Evolutionary conservation across 1,139 yeast species (phyloP).

Genomic region (Blastobotrys persicus): DNA sequence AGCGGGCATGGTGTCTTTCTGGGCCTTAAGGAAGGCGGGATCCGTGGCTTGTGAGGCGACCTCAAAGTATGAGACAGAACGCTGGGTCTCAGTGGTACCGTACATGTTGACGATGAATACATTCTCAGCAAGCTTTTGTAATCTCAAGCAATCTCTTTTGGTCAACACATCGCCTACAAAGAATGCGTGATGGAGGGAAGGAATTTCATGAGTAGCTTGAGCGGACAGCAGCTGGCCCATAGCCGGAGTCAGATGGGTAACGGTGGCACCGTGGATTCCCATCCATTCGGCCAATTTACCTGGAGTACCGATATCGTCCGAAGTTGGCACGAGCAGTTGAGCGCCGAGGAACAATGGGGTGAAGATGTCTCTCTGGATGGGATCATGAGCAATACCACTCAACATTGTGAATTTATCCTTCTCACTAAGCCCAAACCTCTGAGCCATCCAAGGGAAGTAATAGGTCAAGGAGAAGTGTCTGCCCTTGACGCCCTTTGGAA

Average conservation of each 20-base stretch:
- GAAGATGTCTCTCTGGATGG: constrained; percentile 98
- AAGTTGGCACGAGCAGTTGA: constrained; percentile 84
- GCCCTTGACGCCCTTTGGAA: constrained; percentile 98
- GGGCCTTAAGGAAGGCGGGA: constrained; percentile 70
- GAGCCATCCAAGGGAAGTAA: constrained; percentile 98
- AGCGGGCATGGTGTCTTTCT: constrained; percentile 97
- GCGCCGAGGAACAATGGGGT: constrained; percentile 97
- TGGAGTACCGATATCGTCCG: constrained; percentile 97
- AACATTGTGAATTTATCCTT: constrained; percentile 94
- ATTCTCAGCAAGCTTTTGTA: constrained; percentile 88
- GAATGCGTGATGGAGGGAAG: constrained; percentile 89
- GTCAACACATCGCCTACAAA: constrained; percentile 97
- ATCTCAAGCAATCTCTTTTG: constrained; percentile 89
- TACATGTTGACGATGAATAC: constrained; percentile 95
- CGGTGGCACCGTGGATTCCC: constrained; percentile 86
- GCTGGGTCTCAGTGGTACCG: constrained; percentile 98
- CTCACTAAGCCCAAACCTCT: constrained; percentile 71
- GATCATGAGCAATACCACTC: constrained; percentile 98
- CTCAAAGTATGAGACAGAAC: constrained; percentile 93
- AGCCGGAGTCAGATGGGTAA: constrained; percentile 97
- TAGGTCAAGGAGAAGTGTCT: constrained; percentile 96
- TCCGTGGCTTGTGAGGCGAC: constrained; percentile 71
- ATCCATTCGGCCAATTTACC: constrained; percentile 98
- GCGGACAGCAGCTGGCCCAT: constrained; percentile 98
- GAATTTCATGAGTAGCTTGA: constrained; percentile 89